phyloP scores from a whole-genome alignment of 2,329 filamentous ascomycete species.

The Phaeoacremonium minimum region DNA sequence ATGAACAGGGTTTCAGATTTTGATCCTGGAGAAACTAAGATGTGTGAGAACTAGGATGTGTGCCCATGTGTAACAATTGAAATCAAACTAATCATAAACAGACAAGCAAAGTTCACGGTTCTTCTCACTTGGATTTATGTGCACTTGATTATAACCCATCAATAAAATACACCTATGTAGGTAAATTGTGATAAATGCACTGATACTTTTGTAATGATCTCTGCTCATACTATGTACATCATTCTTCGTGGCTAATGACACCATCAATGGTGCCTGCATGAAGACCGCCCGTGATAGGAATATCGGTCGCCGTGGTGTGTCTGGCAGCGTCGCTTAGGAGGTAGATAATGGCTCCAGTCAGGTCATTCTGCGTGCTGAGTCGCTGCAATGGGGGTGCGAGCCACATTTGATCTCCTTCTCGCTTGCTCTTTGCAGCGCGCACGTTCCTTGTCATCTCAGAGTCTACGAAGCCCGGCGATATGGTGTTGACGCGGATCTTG shows the following conservation, averaged over 20 bases:
- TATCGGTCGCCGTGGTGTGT: constrained; percentile 37
- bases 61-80: too few relatives aligned
- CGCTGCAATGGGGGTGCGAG: constrained; percentile 30
- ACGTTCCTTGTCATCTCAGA: constrained; percentile 28
- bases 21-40: too few relatives aligned
- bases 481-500: constrained; percentile 30
- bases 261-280: constrained; percentile 32
- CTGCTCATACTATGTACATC: too few relatives aligned
- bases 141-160: too few relatives aligned
- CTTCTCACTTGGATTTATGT: too few relatives aligned
- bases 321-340: constrained; percentile 36
- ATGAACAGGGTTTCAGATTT: too few relatives aligned
- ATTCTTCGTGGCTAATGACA: constrained; percentile 28
- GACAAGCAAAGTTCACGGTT: too few relatives aligned
- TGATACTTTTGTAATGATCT: too few relatives aligned
- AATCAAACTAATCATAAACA: too few relatives aligned
- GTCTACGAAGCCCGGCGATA: constrained; percentile 31
- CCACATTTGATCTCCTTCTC: constrained; percentile 30
- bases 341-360: constrained; percentile 35
- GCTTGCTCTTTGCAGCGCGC: constrained; percentile 22
- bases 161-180: too few relatives aligned
- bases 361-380: constrained; percentile 34
- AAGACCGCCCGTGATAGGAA: constrained; percentile 38
- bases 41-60: too few relatives aligned
- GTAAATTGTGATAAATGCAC: too few relatives aligned